Evolutionary conservation across 73 alveolate species (phyloP), one percentile per base, ranked within the genome.

Genomic region (Paramecium sonneborni): DNA sequence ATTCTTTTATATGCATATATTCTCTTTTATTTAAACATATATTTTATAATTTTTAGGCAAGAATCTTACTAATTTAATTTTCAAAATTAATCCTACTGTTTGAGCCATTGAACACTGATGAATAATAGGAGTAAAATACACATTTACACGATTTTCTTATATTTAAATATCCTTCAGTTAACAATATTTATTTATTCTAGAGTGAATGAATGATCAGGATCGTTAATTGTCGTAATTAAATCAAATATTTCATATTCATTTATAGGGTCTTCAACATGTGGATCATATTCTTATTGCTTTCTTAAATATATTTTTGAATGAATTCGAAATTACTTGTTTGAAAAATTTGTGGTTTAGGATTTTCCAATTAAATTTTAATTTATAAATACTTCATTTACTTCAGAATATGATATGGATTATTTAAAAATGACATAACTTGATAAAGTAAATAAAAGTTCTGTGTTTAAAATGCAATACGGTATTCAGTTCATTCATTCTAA

Each of bases 81-180:
- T 43, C 12, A 79, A 30, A 14, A 76, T 79, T 8, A 79, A 28
- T 41, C 90, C 90, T 18, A 79, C 41, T 7, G 41, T 79, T 43
- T 43, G 43, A 8, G 90, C 90, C 90, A 79, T 79, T 18, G 90
- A 79, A 79, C 90, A 79, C 21, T 79, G 90, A 46, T 74, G 90
- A 46, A 79, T 79, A 20, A 76, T 79, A 24, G 90, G 90, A 24
- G 90, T 79, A 44, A 79, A 79, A 46, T 79, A 79, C 20, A 79
- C 74, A 23, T 8, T 38, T 43, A 79, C 52, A 5, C 30, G 15
- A 44, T 79, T 79, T 20, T 37, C 43, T 41, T 23, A 6, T 24
- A 79, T 62, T 41, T n/a, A 21, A 43, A 79, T 79, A 23, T 79
- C 90, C 5, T 21, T 34, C 3, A 26, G 14, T 32, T 30, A 3